Evolutionary conservation across 495 filamentous ascomycete species (phyloP), one percentile per base, ranked within the genome.

Genomic region (Xylaria flabelliformis): DNA sequence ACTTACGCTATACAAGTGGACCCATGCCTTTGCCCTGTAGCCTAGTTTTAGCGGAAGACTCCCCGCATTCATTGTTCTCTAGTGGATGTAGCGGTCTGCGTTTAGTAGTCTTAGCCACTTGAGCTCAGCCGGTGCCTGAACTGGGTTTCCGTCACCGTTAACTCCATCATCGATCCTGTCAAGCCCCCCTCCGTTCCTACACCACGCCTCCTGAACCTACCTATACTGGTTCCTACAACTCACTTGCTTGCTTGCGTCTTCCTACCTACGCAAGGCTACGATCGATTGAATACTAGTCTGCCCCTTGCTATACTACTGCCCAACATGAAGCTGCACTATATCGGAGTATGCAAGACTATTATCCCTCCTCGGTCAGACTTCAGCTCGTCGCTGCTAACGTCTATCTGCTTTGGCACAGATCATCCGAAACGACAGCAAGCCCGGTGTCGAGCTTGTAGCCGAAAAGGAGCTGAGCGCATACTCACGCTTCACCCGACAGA

Each of bases 251-350:
- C 50, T 39, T 39, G 51, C 36, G 39, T 32, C 10, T 41, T 24
- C 17, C 26, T 32, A 65, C 24, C 17, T 39, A 50, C 63, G 48
- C 24, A 41, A 32, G 21, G 3, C 51, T 19, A 39, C 39, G 13
- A 17, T 21, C 36, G 48, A 19, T 55, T 1, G 26, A 32, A 56
- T 21, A 19, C n/a, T n/a, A 39, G 39, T 10, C 41, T 24, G 32
- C 19, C 36, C 36, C 8, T 32, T 24, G 39, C 24, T 58, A n/a
- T 61, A 73, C 24, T 56, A 15, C 64, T 77, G 73, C 82, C 80
- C 84, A 90, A 70, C 81, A 97, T 98, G 95, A 97, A 97, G 89
- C 85, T 98, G 77, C 88, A 92, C 84, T 97, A 97, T 84, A 93
- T 97, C 76, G 94, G 94, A 71, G 94, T 97, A 90, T 72, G 90